Base-by-base conservation (phyloP, 2,329 filamentous ascomycete species). In the Claviceps maximensis region DNA sequence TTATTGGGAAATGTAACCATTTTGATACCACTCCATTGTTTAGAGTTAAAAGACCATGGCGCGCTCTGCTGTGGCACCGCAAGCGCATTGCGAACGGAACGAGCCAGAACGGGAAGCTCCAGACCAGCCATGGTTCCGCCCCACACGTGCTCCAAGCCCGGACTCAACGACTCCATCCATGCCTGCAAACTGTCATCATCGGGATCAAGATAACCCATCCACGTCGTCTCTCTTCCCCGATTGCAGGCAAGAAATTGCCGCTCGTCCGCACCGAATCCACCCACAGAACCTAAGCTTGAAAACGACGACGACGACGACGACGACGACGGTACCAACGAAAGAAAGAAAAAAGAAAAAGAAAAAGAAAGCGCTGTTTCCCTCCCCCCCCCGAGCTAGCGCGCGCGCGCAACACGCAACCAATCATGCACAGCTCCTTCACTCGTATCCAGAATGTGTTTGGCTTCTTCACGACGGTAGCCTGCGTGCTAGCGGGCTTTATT, bases 381-480 rank as follows among this genome's bases (percentile, higher is more conserved):
- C n/a, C n/a, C n/a, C n/a, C n/a, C n/a, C n/a, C n/a, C n/a, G n/a
- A n/a, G n/a, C n/a, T n/a, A n/a, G 19, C 19, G 41, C 19, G 41
- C 41, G 23, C 42, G 21, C 41, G 15, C 7, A n/a, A 5, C n/a
- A 19, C 38, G 10, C 19, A 21, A 41, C 17, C 50, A 55, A 76
- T 56, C 56, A 97, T 98, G 93, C 85, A 96, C 71, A 94, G 88
- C 65, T 80, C 86, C 47, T 71, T 95, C 49, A 89, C 87, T 57
- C 87, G 93, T 60, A 70, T 85, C 60, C 93, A 98, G 71, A 91
- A 89, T 72, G 84, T 89, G 68, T 98, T 98, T 68, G 89, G 93
- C 69, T 96, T 95, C 81, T 96, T 97, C 77, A 97, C 93, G 19
- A 94, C 89, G 27, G 89, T 96, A 58, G 85, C 86, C 54, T 93